phyloP scores from a whole-genome alignment of 2,329 filamentous ascomycete species.

The Teratosphaeria zuluensis region DNA sequence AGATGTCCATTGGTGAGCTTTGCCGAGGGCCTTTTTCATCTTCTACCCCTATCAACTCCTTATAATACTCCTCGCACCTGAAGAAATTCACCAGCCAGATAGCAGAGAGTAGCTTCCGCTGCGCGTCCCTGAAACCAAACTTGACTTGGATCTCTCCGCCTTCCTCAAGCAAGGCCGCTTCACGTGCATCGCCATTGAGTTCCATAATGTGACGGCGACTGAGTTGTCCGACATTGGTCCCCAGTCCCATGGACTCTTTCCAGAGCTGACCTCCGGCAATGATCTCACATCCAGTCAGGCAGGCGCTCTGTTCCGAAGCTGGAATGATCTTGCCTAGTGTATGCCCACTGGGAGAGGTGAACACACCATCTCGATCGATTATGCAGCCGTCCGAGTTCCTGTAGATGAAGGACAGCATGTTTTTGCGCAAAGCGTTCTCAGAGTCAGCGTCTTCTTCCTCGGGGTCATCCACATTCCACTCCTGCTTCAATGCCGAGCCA shows the following conservation, averaged over 20 bases:
- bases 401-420: not conserved
- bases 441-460: not conserved
- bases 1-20: not conserved
- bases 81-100: not conserved
- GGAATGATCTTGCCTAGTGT: not conserved
- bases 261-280: not conserved
- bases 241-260: not conserved
- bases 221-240: not conserved
- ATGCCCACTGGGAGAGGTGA: not conserved
- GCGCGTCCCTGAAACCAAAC: not conserved
- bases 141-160: not conserved
- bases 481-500: not conserved
- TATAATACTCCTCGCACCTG: not conserved
- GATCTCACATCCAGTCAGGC: not conserved
- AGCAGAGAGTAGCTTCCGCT: not conserved
- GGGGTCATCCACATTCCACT: not conserved
- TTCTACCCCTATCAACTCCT: not conserved
- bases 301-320: not conserved
- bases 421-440: not conserved
- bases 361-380: not conserved
- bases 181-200: not conserved
- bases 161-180: not conserved
- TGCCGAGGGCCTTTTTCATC: not conserved
- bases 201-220: not conserved
- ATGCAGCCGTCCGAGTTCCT: not conserved